Percentiles rank a stretch among this genome's conserved stretches.
Conservation (phyloP, 495 filamentous ascomycete genomes). For the Talaromyces liani region DNA sequence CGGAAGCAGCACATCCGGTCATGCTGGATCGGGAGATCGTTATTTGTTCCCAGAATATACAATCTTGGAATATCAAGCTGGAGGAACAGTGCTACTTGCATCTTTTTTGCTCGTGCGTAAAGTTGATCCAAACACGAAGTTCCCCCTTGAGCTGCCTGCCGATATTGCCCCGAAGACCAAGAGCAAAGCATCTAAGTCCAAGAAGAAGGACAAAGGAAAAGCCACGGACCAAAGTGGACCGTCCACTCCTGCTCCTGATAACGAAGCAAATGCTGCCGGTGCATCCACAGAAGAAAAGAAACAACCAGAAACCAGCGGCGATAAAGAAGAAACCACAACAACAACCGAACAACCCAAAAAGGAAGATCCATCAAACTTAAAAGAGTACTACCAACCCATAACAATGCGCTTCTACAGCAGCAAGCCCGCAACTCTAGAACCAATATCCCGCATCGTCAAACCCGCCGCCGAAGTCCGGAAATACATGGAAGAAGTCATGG, state of each 20-base stretch:
- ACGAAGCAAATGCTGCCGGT: background rate
- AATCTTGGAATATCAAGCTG: constrained; percentile 64
- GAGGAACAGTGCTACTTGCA: constrained; percentile 39
- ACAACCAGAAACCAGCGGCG: constrained; percentile 3
- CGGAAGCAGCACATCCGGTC: constrained; percentile 46
- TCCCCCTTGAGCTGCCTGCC: constrained; percentile 27
- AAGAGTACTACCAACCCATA: constrained; percentile 85
- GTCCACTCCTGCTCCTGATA: constrained; percentile 4
- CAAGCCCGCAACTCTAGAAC: constrained; percentile 57
- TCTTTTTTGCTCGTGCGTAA: constrained; percentile 45
- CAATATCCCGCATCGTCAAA: constrained; percentile 70
- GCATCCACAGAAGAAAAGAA: background rate
- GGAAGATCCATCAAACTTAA: constrained; percentile 21
- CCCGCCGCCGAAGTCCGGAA: constrained; percentile 68
- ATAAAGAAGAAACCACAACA: background rate
- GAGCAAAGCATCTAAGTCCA: constrained; percentile 29
- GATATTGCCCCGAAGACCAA: constrained; percentile 22
- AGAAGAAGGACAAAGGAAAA: constrained; percentile 29
- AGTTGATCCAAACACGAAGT: constrained; percentile 37
- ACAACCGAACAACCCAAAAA: background rate
- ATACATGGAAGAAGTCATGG: constrained; percentile 83
- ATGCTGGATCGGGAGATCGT: constrained; percentile 69
- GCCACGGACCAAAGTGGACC: constrained; percentile 19
- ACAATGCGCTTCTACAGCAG: constrained; percentile 68
- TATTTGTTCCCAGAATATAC: constrained; percentile 84